These are phyloP conservation scores for Trypanosoma theileri DNA, from an alignment of 208 protist species.

Conservation along the genomic window DNA sequence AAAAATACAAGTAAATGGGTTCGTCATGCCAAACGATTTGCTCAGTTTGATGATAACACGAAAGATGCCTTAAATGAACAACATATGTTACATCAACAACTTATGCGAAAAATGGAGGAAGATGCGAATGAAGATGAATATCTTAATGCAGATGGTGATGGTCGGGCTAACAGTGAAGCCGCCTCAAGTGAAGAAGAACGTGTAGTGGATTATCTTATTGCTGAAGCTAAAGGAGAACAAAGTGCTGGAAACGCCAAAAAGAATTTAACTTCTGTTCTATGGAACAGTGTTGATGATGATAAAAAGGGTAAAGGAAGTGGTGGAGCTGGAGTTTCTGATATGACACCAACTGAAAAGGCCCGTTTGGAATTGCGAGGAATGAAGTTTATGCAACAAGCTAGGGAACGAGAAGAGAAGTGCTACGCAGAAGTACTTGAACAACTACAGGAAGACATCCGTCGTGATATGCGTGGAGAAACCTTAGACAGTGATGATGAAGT, in stretches of 20 bases:
- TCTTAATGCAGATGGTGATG: conserved; percentile 49
- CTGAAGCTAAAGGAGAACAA: conserved; percentile 18
- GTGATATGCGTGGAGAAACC: conserved; percentile 32
- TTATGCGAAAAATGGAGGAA: conserved; percentile 91
- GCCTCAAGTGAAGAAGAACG: conserved; percentile 78
- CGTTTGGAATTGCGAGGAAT: conserved; percentile 67
- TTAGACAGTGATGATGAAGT: conserved; percentile 15
- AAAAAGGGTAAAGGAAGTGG: conserved; percentile 23
- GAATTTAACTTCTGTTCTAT: conserved; percentile 48
- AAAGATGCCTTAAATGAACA: conserved; percentile 91
- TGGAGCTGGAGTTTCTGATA: conserved; percentile 16
- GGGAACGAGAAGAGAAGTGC: conserved; percentile 57
- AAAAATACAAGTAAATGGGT: conserved; percentile 93
- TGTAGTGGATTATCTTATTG: conserved; percentile 79
- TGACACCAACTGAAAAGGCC: conserved; percentile 61
- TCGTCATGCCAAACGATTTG: conserved; percentile 87
- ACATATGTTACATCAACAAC: conserved; percentile 72
- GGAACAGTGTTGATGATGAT: conserved; percentile 41
- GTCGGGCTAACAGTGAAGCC: conserved; percentile 23
- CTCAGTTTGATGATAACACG: conserved; percentile 66
- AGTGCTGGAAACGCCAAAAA: conserved; percentile 17
- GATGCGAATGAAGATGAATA: conserved; percentile 78
- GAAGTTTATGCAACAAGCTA: conserved; percentile 88
- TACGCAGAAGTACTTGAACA: conserved; percentile 55
- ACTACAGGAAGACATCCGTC: conserved; percentile 55